Base-by-base conservation (phyloP, 2,329 filamentous ascomycete species). In the Balansia obtecta region DNA sequence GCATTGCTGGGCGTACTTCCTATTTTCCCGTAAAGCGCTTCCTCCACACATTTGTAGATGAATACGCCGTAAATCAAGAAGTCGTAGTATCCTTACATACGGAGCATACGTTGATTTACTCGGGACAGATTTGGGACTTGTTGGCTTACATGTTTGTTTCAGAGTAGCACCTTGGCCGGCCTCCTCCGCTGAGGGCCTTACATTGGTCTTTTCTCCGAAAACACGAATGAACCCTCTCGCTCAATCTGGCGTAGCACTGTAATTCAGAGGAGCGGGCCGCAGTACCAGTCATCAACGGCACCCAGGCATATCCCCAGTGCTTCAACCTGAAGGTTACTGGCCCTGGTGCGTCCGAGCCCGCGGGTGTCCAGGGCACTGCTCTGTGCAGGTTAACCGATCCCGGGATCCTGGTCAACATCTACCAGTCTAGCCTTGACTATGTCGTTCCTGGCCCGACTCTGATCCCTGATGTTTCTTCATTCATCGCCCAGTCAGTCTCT, bases 281-380 rank as follows among this genome's bases (percentile, higher is more conserved):
- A 39, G 33, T 3, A 27, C 34, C 33, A 33, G 13, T 10, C 13
- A 32, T 18, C 30, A 56, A 65, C 6, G 69, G 69, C 45, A 74
- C 74, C 2, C 74, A 78, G 61, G 68, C 70, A 53, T 77, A 78
- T 56, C 73, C 75, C 11, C 71, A 76, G 63, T 78, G 75, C 58
- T 64, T 75, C 52, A 75, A 75, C 55, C 60, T 76, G 46, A 65
- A 70, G 57, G 65, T 77, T 50, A 68, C 64, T 15, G 71, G 73
- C 12, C 61, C 62, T 18, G 68, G 69, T 6, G 60, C 60, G 1
- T 58, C 59, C n/a, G 51, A 56, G n/a, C 66, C 66, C 22, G 45
- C 52, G 16, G 64, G 63, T 0, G 60, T 65, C 47, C 60, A 61
- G 38, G 65, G 65, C 13, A 68, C 67, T 0, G 59, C 63, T 30